Evolutionary conservation across 306 rosid genomes (phyloP).

Genomic region (Citrullus mucosospermus): DNA sequence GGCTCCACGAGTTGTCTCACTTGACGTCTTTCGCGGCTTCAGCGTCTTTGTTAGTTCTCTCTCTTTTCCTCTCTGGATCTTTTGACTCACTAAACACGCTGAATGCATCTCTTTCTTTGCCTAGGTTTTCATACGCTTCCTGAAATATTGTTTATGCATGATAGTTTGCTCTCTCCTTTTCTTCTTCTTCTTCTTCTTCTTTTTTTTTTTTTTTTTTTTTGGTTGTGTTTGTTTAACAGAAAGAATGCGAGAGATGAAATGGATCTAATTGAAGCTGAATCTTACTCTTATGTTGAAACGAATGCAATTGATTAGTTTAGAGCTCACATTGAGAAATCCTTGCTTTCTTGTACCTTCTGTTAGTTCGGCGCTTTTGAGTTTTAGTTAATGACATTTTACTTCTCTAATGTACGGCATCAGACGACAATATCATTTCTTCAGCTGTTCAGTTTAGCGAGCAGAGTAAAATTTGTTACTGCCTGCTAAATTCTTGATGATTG

Average conservation of each 20-base stretch:
- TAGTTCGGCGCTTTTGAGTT: not conserved
- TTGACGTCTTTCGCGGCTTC: constrained; percentile 93
- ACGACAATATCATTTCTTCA: not conserved
- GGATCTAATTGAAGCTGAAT: not conserved
- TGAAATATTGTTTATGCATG: too few relatives aligned
- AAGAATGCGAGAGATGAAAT: not conserved
- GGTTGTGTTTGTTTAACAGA: not conserved
- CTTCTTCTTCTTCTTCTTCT: too few relatives aligned
- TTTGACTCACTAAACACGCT: not conserved
- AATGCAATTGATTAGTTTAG: not conserved
- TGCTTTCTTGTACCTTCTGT: not conserved
- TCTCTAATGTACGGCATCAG: not conserved
- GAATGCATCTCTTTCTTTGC: not conserved
- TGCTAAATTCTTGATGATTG: not conserved
- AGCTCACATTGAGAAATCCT: not conserved
- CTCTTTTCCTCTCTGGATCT: not conserved
- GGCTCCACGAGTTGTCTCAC: constrained; percentile 54
- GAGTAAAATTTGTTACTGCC: not conserved
- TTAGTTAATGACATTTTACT: not conserved
- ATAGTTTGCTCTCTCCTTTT: too few relatives aligned
- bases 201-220: too few relatives aligned
- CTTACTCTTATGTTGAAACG: not conserved
- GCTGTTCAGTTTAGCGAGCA: not conserved
- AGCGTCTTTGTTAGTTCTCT: constrained; percentile 52
- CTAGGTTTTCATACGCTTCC: not conserved